These are phyloP conservation scores for Endotrypanum monterogeii DNA, from an alignment of 208 protist species.

Conservation along the genomic window DNA sequence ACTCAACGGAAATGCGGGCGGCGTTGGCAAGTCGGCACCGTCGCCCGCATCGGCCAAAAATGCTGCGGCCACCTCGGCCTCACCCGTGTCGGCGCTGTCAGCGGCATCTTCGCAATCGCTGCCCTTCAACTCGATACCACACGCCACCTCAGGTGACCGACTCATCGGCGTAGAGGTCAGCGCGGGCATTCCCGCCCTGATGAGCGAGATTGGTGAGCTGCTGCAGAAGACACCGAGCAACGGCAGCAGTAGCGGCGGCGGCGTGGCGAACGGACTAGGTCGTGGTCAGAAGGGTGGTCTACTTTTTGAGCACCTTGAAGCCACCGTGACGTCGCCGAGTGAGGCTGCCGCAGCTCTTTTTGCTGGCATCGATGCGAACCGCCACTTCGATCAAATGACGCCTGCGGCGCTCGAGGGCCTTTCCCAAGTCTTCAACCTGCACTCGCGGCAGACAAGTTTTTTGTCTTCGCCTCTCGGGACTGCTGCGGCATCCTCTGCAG, in stretches of 20 bases:
- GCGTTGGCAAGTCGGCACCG: slow-evolving; percentile 4
- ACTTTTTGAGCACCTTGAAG: slow-evolving; percentile 31
- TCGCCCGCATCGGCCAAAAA: slow-evolving; percentile 1
- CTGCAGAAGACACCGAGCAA: slow-evolving; percentile 32
- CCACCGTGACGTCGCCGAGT: not conserved
- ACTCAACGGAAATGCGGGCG: slow-evolving; percentile 10
- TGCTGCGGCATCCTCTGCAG: not conserved
- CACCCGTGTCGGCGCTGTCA: slow-evolving; percentile 1
- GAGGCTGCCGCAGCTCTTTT: slow-evolving; percentile 13
- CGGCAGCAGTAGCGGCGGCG: slow-evolving; percentile 1
- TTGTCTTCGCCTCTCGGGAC: slow-evolving; percentile 2
- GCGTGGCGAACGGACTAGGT: slow-evolving; percentile 9
- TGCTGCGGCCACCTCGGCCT: not conserved
- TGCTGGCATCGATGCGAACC: slow-evolving; percentile 20
- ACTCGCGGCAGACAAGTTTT: slow-evolving; percentile 19
- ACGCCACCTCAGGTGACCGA: slow-evolving; percentile 30
- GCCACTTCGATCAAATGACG: slow-evolving; percentile 23
- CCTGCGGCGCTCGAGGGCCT: slow-evolving; percentile 26
- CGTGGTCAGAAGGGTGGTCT: slow-evolving; percentile 37
- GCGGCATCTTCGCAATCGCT: slow-evolving; percentile 1
- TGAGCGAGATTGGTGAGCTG: slow-evolving; percentile 34
- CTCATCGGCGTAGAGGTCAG: slow-evolving; percentile 30
- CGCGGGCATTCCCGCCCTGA: slow-evolving; percentile 31
- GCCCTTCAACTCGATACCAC: slow-evolving; percentile 30
- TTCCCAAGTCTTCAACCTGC: slow-evolving; percentile 27